A percentile compares a stretch with the other conserved stretches of the same genome.
Evolutionary conservation across 2,329 filamentous ascomycete genomes (phyloP).

Genomic region (Onygena corvina): DNA sequence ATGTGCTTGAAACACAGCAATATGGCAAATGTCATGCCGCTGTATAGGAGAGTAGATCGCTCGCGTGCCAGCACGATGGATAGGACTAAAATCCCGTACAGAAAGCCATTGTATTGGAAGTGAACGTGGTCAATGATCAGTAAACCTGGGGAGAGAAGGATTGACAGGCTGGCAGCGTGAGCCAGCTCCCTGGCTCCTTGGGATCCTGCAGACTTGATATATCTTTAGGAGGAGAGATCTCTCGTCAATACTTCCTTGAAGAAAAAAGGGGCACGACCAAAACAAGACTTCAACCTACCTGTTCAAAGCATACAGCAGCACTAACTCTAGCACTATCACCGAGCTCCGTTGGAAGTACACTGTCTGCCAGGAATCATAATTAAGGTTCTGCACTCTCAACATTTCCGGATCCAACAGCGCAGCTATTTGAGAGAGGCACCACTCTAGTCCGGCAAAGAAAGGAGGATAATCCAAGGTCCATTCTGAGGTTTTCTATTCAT

Average conservation of each 20-base stretch:
- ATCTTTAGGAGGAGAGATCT: constrained; percentile 39
- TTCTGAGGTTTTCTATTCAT: constrained; percentile 72
- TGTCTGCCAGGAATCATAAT: constrained; percentile 85
- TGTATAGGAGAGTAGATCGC: constrained; percentile 60
- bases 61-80: constrained; percentile 74
- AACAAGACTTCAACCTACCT: constrained; percentile 41
- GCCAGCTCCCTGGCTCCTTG: constrained; percentile 57
- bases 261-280: too few relatives aligned
- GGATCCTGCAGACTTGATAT: constrained; percentile 57
- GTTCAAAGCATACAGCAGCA: constrained; percentile 72
- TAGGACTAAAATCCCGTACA: constrained; percentile 80
- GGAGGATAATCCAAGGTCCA: constrained; percentile 99
- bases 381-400: constrained; percentile 66
- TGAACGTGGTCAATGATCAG: constrained; percentile 97
- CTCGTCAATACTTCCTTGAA: constrained; percentile 8
- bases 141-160: constrained; percentile 81
- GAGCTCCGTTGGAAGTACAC: constrained; percentile 85
- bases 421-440: constrained; percentile 72
- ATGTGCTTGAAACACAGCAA: constrained; percentile 96
- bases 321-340: constrained; percentile 72
- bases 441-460: constrained; percentile 97
- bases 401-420: constrained; percentile 66
- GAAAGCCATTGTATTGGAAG: constrained; percentile 96
- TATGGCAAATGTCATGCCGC: constrained; percentile 70
- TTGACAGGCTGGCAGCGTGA: constrained; percentile 75